Base-by-base conservation (phyloP, 2,329 filamentous ascomycete species). In the Ascochyta lentis region DNA sequence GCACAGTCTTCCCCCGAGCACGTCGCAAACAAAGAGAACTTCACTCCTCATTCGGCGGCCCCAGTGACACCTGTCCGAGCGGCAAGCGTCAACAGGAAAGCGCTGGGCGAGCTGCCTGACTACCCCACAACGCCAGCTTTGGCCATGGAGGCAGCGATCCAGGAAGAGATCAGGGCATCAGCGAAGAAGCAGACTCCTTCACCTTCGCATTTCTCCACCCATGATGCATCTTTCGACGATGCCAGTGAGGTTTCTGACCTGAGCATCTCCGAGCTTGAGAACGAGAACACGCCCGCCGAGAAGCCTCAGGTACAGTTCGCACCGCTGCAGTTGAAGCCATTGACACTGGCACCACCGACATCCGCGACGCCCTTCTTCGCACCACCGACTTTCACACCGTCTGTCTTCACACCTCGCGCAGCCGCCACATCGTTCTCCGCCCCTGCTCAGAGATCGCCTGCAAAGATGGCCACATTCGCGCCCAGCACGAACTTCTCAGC, bases 161-260 rank as follows among this genome's bases (percentile, higher is more conserved):
- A 69, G 31, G 63, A 65, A 41, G 65, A 69, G 49, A 69, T 68
- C 40, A 59, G 53, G 15, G 60, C 64, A 23, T 69, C 66, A 3
- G 59, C 66, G 26, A 69, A 68, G 60, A 69, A 68, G 53, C 63
- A 68, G 42, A 64, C 62, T 2, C 65, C 63, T 3, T 68, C 66
- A 9, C 65, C 65, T n/a, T 27, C 58, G 12, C 56, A 51, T 16
- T 60, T 60, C 31, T 51, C 54, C 5, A 44, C 49, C 13, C 33
- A 56, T 12, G 58, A 65, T n/a, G 34, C 49, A 7, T 64, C 64
- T 8, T 61, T 60, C 45, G 56, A 55, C 24, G 60, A 65, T 23
- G 45, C 54, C 22, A 59, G 57, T 4, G 65, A 67, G 33, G 43
- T 33, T 19, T 60, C 54, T 27, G 58, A 66, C 16, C 27, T 62